These are phyloP conservation scores for Mycotypha africana DNA, from an alignment of 371 early-diverging fungal genomes.

Conservation along the genomic window DNA sequence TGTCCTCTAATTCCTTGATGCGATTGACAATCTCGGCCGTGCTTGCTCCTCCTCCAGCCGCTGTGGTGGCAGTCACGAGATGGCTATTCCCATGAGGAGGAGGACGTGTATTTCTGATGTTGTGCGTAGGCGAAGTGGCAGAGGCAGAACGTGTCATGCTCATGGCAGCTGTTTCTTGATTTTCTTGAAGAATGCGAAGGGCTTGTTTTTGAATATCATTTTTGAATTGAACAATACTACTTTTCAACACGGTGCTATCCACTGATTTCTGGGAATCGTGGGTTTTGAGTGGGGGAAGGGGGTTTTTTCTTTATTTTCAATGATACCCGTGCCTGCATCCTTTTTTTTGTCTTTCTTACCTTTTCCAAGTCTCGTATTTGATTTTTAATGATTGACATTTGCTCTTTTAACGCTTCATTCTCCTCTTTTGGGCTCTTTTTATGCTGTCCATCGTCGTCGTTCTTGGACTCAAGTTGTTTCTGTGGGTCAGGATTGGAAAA, in stretches of 20 bases:
- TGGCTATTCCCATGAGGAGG: too few species aligned
- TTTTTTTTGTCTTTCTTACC: slow-evolving; percentile 21
- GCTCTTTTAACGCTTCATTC: slow-evolving; percentile 63
- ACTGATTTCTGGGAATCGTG: slow-evolving; percentile 62
- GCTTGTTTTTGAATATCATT: slow-evolving; percentile 75
- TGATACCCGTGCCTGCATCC: too few species aligned
- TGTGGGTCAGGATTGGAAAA: too few species aligned
- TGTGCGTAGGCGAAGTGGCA: neutral
- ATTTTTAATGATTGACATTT: slow-evolving; percentile 55
- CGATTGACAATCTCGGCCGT: slow-evolving; percentile 13
- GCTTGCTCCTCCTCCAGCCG: slow-evolving; percentile 4
- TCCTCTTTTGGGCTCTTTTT: slow-evolving; percentile 32
- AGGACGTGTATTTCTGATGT: slow-evolving; percentile 2
- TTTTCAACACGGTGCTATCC: slow-evolving; percentile 69
- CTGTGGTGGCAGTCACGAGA: slow-evolving; percentile 11
- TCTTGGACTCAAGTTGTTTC: too few species aligned
- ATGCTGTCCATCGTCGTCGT: too few species aligned
- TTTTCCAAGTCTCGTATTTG: slow-evolving; percentile 65
- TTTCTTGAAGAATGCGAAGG: slow-evolving; percentile 36
- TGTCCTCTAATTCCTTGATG: slow-evolving; percentile 53
- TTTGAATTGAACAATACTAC: slow-evolving; percentile 72
- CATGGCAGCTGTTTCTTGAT: slow-evolving; percentile 24
- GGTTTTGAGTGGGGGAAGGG: neutral
- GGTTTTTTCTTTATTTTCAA: neutral
- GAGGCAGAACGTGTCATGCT: slow-evolving; percentile 24